Evolutionary conservation across 306 rosid genomes (phyloP), one percentile per base, ranked within the genome.

Genomic region (Vigna reflexopilosa): DNA sequence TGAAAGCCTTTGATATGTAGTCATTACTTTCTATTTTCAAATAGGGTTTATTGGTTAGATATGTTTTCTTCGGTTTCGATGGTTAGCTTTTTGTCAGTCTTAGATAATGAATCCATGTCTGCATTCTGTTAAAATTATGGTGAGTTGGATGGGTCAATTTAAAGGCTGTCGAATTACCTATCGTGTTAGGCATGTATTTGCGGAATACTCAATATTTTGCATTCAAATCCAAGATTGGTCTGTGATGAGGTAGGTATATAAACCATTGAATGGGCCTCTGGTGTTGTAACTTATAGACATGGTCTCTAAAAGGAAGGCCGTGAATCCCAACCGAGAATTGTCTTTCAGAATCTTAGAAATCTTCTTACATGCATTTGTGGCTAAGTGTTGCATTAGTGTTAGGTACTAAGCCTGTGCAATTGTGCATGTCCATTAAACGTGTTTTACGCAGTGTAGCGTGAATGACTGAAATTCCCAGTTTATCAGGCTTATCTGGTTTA

Each of bases 41-140:
- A 64, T 74, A 69, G 72, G 59, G n/a, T 84, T 62, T 24, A 58
- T 32, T 54, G 81, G 76, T 72, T 81, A 77, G 78, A 80, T 77
- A 54, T 73, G 73, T 67, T 75, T 67, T 71, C 75, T 47, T 78
- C 80, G 79, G 55, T 58, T 67, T 83, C 63, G 72, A 56, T 16
- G 45, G 77, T 59, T 67, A 65, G 1, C 11, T 20, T 3, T 55
- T 56, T 0, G 58, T 52, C 24, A 7, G 4, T 51, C 55, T 48
- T 15, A 55, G 61, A 55, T 20, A 52, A 50, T 7, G 1, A 52
- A 52, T 52, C 58, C 19, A 2, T 8, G 20, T 55, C 14, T 55
- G 61, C 14, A 20, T 55, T 55, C 30, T 20, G 15, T 6, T 2
- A 55, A 56, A 11, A 10, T 56, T 7, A 32, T 56, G 34, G 34